These are phyloP conservation scores for Solanum appendiculatum DNA, from an alignment of 257 asterid genomes.

Conservation along the genomic window DNA sequence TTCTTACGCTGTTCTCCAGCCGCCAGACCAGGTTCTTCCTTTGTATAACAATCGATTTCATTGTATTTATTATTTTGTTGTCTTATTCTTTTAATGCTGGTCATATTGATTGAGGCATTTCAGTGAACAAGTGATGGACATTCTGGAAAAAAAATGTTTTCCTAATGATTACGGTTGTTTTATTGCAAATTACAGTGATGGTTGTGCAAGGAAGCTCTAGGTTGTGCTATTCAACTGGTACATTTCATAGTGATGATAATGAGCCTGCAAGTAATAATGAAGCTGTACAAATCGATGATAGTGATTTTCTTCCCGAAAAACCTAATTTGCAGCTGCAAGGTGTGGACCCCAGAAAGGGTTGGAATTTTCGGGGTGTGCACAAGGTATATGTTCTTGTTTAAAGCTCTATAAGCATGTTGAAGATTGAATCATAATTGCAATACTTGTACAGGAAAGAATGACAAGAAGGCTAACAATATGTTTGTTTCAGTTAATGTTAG, in stretches of 20 bases:
- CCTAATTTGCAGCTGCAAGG: constrained; percentile 66
- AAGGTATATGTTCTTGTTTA: constrained; percentile 32
- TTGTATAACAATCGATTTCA: constrained; percentile 12
- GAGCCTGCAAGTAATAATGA: constrained; percentile 10
- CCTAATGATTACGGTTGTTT: neutral
- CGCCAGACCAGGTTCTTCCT: constrained; percentile 11
- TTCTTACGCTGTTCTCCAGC: constrained; percentile 25
- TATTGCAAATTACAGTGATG: constrained; percentile 16
- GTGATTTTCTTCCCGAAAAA: constrained; percentile 45
- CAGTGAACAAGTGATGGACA: constrained; percentile 6
- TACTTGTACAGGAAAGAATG: neutral
- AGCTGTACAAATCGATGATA: constrained; percentile 31
- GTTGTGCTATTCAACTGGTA: constrained; percentile 44
- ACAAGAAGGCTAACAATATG: neutral
- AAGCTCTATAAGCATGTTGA: neutral
- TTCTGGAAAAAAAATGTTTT: neutral
- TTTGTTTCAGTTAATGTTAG: neutral
- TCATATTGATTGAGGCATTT: neutral
- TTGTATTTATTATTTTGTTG: neutral
- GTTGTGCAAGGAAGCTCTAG: constrained; percentile 37
- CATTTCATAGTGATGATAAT: constrained; percentile 20
- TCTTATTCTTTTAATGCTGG: neutral
- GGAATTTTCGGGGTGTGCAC: constrained; percentile 96
- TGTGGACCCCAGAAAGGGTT: constrained; percentile 85
- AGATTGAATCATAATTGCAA: neutral